A percentile compares a stretch with the other conserved stretches of the same genome.
phyloP scores from a whole-genome alignment of 2,329 filamentous ascomycete genomes.

The Periglandula ipomoeae region DNA sequence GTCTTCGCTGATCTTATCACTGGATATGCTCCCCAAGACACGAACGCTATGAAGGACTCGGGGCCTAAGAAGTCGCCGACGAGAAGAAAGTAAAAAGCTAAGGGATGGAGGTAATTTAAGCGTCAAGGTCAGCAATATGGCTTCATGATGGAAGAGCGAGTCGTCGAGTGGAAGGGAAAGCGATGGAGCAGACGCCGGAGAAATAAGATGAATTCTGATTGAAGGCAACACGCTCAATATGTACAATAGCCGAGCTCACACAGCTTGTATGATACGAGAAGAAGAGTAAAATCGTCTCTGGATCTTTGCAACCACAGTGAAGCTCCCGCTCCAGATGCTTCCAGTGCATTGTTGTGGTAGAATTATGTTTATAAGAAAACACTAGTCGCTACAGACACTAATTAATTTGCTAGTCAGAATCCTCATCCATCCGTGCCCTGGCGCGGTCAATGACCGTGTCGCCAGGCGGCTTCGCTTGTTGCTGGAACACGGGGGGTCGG shows the following conservation, averaged over 20 bases:
- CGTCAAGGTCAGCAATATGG: not conserved
- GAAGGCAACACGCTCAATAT: conserved; percentile 17
- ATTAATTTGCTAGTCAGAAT: conserved; percentile 37
- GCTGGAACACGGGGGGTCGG: conserved; percentile 49
- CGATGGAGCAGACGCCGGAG: not conserved
- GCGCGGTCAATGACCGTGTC: conserved; percentile 53
- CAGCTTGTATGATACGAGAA: conserved; percentile 26
- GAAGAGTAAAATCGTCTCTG: conserved; percentile 16
- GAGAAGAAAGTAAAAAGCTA: conserved; percentile 34
- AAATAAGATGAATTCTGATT: not conserved
- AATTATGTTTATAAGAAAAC: not conserved
- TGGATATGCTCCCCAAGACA: conserved; percentile 35
- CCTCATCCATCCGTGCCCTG: conserved; percentile 47
- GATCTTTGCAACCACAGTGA: conserved; percentile 8
- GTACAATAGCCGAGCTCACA: conserved; percentile 24
- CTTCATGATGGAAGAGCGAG: no score
- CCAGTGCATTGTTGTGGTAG: no score
- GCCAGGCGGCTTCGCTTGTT: conserved; percentile 38
- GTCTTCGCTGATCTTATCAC: conserved; percentile 43
- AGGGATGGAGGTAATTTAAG: not conserved
- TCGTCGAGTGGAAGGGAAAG: no score
- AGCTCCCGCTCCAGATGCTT: conserved; percentile 6
- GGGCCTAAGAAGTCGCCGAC: conserved; percentile 33
- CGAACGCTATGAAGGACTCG: conserved; percentile 24
- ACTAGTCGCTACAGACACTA: conserved; percentile 1